Evolutionary conservation across 2,329 filamentous ascomycete species (phyloP).

Genomic region (Fusarium torulosum): DNA sequence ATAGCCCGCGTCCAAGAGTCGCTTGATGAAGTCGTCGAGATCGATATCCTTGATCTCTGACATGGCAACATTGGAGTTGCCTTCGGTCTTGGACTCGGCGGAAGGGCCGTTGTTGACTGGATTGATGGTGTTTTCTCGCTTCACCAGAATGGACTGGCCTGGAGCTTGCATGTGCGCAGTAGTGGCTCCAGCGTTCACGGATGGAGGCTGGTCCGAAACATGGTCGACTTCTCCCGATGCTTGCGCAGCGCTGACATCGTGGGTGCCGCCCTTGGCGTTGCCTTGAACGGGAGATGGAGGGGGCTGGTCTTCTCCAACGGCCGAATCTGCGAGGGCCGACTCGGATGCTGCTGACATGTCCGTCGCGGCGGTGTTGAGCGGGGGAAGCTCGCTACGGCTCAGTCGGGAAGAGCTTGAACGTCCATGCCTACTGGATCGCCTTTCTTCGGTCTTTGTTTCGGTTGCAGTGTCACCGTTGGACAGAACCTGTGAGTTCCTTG

Average conservation of each 20-base stretch:
- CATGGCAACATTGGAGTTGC: conserved; percentile 77
- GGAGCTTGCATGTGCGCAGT: conserved; percentile 74
- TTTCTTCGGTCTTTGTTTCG: conserved; percentile 75
- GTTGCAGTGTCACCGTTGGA: conserved; percentile 67
- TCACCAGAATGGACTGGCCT: conserved; percentile 90
- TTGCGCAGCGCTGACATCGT: conserved; percentile 84
- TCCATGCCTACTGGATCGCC: conserved; percentile 76
- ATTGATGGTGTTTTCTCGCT: conserved; percentile 78
- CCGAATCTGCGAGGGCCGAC: conserved; percentile 54
- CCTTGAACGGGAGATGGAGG: conserved; percentile 90
- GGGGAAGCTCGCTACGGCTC: conserved; percentile 60
- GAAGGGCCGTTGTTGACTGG: conserved; percentile 67
- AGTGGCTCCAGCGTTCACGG: conserved; percentile 70
- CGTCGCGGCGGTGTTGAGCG: conserved; percentile 57
- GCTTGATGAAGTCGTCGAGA: conserved; percentile 96
- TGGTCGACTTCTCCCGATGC: conserved; percentile 91
- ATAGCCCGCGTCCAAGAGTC: conserved; percentile 93
- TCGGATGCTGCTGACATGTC: conserved; percentile 56
- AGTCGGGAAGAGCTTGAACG: conserved; percentile 62
- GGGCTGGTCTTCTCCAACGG: conserved; percentile 64
- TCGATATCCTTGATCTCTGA: conserved; percentile 92
- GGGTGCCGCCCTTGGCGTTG: conserved; percentile 77
- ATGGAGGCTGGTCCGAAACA: conserved; percentile 90
- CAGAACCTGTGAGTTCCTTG: conserved; percentile 78
- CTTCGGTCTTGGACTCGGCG: conserved; percentile 60